Evolutionary conservation across 2,329 filamentous ascomycete genomes (phyloP).

Genomic region (Trichoderma sp.): DNA sequence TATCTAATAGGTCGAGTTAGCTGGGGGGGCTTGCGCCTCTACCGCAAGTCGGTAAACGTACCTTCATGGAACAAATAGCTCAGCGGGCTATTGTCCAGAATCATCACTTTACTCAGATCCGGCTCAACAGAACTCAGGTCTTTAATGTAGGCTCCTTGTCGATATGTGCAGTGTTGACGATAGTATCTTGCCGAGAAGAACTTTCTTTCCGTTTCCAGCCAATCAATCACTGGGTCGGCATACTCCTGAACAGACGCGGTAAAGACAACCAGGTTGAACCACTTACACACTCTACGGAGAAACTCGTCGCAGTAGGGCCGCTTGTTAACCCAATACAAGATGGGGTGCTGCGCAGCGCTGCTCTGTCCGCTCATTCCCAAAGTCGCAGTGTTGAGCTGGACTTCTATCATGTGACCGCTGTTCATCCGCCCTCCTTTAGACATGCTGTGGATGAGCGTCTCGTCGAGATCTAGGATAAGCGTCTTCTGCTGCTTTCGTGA

Average conservation of each 20-base stretch:
- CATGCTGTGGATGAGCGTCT: slow-evolving; percentile 97
- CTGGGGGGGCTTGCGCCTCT: background rate
- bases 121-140: slow-evolving; percentile 94
- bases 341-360: slow-evolving; percentile 76
- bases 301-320: slow-evolving; percentile 97
- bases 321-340: slow-evolving; percentile 98
- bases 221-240: slow-evolving; percentile 97
- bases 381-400: slow-evolving; percentile 74
- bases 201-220: slow-evolving; percentile 94
- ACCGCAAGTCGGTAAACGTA: slow-evolving; percentile 41
- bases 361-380: slow-evolving; percentile 69
- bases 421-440: slow-evolving; percentile 95
- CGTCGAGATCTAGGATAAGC: slow-evolving; percentile 90
- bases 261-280: slow-evolving; percentile 97
- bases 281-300: slow-evolving; percentile 85
- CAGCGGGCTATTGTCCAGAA: slow-evolving; percentile 95
- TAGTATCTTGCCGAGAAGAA: slow-evolving; percentile 95
- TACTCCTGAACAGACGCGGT: slow-evolving; percentile 98
- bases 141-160: slow-evolving; percentile 97
- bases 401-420: slow-evolving; percentile 98
- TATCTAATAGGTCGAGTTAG: slow-evolving; percentile 60
- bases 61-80: slow-evolving; percentile 99
- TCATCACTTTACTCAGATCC: slow-evolving; percentile 97
- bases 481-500: slow-evolving; percentile 75
- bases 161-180: slow-evolving; percentile 92